Evolutionary conservation across 2,329 filamentous ascomycete genomes (phyloP), one percentile per base, ranked within the genome.

Genomic region (Cryoendolithus antarcticus): DNA sequence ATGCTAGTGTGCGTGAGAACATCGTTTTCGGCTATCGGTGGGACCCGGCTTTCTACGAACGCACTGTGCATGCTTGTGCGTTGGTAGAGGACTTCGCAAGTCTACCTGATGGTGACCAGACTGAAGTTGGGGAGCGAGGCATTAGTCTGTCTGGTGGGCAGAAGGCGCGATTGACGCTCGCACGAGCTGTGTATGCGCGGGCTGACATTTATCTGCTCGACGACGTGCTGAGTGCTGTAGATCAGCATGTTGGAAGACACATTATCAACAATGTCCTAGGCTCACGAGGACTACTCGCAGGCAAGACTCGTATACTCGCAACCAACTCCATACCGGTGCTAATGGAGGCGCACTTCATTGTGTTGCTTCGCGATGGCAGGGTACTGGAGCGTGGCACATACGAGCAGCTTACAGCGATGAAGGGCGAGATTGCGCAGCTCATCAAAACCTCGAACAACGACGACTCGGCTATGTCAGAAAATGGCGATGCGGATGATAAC

Each of bases 181-280:
- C 91, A 31, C 77, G 91, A 58, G 89, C 93, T 24, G 91, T 98
- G 1, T 98, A 98, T 57, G 88, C 93, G 37, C 76, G 91, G 50
- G 86, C 91, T n/a, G 93, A 98, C 58, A 77, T 98, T 37, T 96
- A 96, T 56, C 71, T 98, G 9, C 71, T 98, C 8, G 91, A 98
- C 50, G 91, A 98, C 58, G 83, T 88, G 44, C 71, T 98, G 8
- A 96, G 89, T 10, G 91, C 93, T 1, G 91, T 98, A 10, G 91
- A 98, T 62, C 89, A 93, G 48, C 91, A 98, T 56, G 91, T 98
- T 43, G 91, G 91, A 37, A 75, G 85, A 47, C 91, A 98, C 62
- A 74, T 98, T 41, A 95, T 95, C 53, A 83, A 96, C 57, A 85
- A 91, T 46, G 91, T 98, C 1, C 75, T 98, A 29, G 91, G 91